These are phyloP conservation scores for Lactifluus rugatus DNA, from an alignment of 768 basidiomycete genomes.

Conservation along the genomic window DNA sequence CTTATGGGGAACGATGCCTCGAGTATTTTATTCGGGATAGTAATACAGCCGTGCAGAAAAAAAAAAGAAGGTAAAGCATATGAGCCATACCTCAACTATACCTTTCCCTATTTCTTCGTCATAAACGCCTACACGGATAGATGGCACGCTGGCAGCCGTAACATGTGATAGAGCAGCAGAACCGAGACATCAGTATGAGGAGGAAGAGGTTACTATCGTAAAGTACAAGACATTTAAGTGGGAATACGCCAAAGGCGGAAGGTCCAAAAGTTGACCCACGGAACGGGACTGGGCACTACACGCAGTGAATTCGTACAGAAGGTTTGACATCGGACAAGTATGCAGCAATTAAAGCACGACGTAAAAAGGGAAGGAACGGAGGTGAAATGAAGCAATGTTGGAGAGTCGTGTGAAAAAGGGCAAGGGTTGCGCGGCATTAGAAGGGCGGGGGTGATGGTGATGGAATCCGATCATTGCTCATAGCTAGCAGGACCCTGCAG, in stretches of 20 bases:
- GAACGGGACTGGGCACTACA: conserved; percentile 1
- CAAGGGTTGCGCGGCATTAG: not conserved
- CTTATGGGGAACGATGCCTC: too few relatives aligned
- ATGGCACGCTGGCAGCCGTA: not conserved
- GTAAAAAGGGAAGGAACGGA: not conserved
- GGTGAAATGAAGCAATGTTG: not conserved
- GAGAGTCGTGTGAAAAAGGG: not conserved
- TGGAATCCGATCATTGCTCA: conserved; percentile 31
- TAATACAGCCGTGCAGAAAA: conserved; percentile 7
- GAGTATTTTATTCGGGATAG: conserved; percentile 2
- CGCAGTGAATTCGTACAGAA: conserved; percentile 6
- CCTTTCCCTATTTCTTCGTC: not conserved
- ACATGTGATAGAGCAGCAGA: not conserved
- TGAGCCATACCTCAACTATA: conserved; percentile 1
- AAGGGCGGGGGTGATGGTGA: too few relatives aligned
- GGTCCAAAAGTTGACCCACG: conserved; percentile 3
- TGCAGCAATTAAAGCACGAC: conserved; percentile 9
- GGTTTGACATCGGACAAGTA: not conserved
- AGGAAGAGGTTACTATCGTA: conserved; percentile 1
- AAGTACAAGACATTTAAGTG: conserved; percentile 8
- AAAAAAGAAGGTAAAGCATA: not conserved
- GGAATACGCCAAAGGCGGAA: conserved; percentile 5
- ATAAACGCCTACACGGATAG: not conserved
- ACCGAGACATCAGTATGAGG: not conserved
- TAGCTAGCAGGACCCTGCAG: conserved; percentile 41